Base-by-base conservation (phyloP, 2,329 filamentous ascomycete species). In the Fusarium graminum region DNA sequence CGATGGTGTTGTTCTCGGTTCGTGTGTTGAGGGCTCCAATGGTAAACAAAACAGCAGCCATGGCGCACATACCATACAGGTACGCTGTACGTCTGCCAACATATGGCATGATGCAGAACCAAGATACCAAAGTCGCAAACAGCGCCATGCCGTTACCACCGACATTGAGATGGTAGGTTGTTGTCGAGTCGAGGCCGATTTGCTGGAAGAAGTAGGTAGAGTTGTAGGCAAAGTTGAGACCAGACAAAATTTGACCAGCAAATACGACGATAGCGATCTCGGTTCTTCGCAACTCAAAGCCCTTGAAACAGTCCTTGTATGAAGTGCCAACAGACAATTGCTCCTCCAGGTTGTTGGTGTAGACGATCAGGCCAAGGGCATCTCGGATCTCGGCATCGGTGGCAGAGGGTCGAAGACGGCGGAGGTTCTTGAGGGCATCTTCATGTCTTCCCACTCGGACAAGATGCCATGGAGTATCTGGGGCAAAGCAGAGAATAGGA, bases 391-490 rank as follows among this genome's bases (percentile, higher is more conserved):
- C 63, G 1, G 40, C 72, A 2, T 77, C 71, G 12, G 67, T 74
- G 6, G 53, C 73, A 13, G 47, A 43, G 16, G 68, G 64, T 29
- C 74, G 74, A 0, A 81, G 75, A 9, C 76, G 70, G 16, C 63
- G 60, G 1, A 82, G 47, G 0, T 75, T 72, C 40, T 74, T 71
- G 44, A 76, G 71, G 0, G 81, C 80, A 1, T 76, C 75, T 0
- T 76, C 72, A 8, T 74, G 59, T 7, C 69, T 69, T 1, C 75
- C 76, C 14, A 76, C 63, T 6, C 80, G 76, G 11, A 82, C 77
- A 1, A 79, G 74, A 71, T 79, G 81, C 78, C 81, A 76, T 0
- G 83, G 83, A 1, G 79, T 81, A 53, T 85, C 82, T 0, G 83
- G 83, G 2, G 81, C 80, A 29, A 83, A 80, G 11, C 71, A 63